phyloP scores from a whole-genome alignment of 1,284 basidiomycete species.

The Tilletiaria anomala region DNA sequence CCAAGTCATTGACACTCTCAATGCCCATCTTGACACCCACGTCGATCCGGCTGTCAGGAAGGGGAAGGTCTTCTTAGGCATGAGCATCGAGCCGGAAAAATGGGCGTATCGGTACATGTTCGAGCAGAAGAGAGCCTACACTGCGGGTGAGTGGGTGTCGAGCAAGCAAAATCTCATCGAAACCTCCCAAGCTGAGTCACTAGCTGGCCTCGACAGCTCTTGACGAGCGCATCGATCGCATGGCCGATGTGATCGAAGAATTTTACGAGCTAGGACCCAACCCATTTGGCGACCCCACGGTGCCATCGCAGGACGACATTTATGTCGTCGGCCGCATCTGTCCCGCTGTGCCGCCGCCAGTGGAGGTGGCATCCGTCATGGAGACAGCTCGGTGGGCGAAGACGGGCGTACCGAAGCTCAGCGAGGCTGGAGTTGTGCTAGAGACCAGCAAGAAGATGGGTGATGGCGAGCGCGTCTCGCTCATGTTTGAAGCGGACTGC shows the following conservation, averaged over 20 bases:
- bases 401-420: background rate
- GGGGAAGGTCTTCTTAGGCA: background rate
- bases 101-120: background rate
- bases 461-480: background rate
- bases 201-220: background rate
- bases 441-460: background rate
- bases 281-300: background rate
- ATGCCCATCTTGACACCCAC: background rate
- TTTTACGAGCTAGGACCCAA: background rate
- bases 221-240: background rate
- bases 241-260: background rate
- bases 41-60: background rate
- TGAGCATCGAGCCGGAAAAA: background rate
- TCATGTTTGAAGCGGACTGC: background rate
- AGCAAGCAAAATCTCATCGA: no score
- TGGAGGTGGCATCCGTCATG: background rate
- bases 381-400: background rate
- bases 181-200: background rate
- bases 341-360: background rate
- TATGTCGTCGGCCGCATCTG: background rate
- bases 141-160: background rate
- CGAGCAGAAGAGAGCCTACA: background rate
- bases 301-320: background rate
- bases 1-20: no score
- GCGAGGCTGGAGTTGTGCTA: background rate